These are phyloP conservation scores for grape (Vitis vinifera) DNA, from an alignment of 164 flowering plant species.

Conservation along the genomic window ASM3070453v1 NC_081805.1:4429501-4430000, in stretches of 20 bases:
- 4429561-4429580: too few species aligned
- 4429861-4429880: slow-evolving; percentile 21
- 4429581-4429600: too few species aligned
- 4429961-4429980: slow-evolving; percentile 14
- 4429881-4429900: slow-evolving; percentile 48
- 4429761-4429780: slow-evolving; percentile 3
- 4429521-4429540: too few species aligned
- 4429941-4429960: slow-evolving; percentile 25
- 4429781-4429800: slow-evolving; percentile 9
- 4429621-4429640: too few species aligned
- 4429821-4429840: slow-evolving; percentile 8
- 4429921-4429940: slow-evolving; percentile 26
- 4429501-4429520: too few species aligned
- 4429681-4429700: background rate
- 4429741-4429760: slow-evolving; percentile 2
- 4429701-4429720: background rate
- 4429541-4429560: too few species aligned
- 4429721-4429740: slow-evolving; percentile 4
- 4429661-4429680: background rate
- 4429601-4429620: too few species aligned
- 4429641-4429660: background rate
- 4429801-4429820: slow-evolving; percentile 2
- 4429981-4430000: slow-evolving; percentile 15
- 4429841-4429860: slow-evolving; percentile 18
- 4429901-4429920: slow-evolving; percentile 21